Base-by-base conservation (phyloP, 2,329 filamentous ascomycete species). In the Cladobotryum mycophilum region DNA sequence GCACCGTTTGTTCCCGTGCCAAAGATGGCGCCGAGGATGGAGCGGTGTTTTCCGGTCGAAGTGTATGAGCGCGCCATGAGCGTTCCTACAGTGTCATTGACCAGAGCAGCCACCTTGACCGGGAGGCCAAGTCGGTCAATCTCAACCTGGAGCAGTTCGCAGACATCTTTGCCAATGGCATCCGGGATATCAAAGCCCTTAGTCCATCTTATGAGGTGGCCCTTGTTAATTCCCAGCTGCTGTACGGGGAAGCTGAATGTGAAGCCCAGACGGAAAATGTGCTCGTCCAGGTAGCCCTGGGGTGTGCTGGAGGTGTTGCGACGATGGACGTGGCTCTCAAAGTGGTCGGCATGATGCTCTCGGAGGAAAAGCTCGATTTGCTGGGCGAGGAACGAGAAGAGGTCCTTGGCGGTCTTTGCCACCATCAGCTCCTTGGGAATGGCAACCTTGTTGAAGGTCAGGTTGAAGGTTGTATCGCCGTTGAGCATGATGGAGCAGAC, bases 101-200 rank as follows among this genome's bases (percentile, higher is more conserved):
- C 92, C 53, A 99, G 78, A 13, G 93, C 93, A 11, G 91, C 88
- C n/a, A 99, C 93, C 63, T 86, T 88, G 53, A 99, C 91, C 0
- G 93, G 93, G 6, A 99, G 81, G 53, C 83, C 76, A 37, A 96
- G 81, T 54, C 82, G 82, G 70, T 97, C 89, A 61, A 99, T 91
- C 69, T 96, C 93, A 17, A 75, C 74, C 71, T 99, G 93, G 35
- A 99, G 78, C 55, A 99, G 74, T 40, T 83, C 85, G 68, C 93
- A 99, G 33, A 99, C 91, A 67, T 99, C 93, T 70, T 96, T 87
- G 61, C 92, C 93, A 52, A 99, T 71, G 1, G 91, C 88, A 65
- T 97, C 93, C n/a, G 84, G 80, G 58, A 99, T 97, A 66, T 97
- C 89, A 66, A 96, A 99, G 47, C 93, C 93, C 75, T 99, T 99